phyloP scores from a whole-genome alignment of 805 yeast species.

The Ogataea siamensis region DNA sequence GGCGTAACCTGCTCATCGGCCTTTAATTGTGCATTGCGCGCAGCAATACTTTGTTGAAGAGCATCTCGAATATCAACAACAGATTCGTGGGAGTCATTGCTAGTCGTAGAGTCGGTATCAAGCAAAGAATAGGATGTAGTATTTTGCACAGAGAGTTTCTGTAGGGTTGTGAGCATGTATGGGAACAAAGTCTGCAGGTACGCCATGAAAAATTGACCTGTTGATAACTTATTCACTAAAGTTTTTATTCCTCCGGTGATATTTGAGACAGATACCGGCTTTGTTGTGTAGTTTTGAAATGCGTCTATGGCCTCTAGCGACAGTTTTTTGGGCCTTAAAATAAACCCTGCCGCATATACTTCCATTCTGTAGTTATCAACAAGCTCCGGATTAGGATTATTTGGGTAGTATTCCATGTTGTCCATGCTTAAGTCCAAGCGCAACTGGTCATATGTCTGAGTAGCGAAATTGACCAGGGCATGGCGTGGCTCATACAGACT shows the following conservation, averaged over 20 bases:
- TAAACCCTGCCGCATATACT: slow-evolving; percentile 26
- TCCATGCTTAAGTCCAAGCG: slow-evolving; percentile 31
- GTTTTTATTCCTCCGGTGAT: slow-evolving; percentile 28
- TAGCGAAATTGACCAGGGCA: slow-evolving; percentile 31
- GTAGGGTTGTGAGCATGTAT: slow-evolving; percentile 17
- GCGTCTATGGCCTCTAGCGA: slow-evolving; percentile 15
- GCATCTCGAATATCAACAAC: slow-evolving; percentile 28
- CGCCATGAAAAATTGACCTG: slow-evolving; percentile 19
- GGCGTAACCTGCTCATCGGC: slow-evolving; percentile 10
- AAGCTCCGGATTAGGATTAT: slow-evolving; percentile 17
- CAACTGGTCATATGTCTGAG: slow-evolving; percentile 23
- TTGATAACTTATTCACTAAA: slow-evolving; percentile 23
- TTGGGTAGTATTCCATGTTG: slow-evolving; percentile 25
- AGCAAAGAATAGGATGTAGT: neutral
- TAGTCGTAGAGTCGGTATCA: slow-evolving; percentile 17
- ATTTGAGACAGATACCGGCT: slow-evolving; percentile 18
- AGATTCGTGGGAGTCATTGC: slow-evolving; percentile 16
- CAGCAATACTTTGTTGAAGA: slow-evolving; percentile 17
- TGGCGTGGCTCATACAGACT: slow-evolving; percentile 26
- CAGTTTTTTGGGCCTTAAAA: slow-evolving; percentile 21
- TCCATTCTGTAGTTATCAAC: slow-evolving; percentile 26
- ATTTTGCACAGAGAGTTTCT: slow-evolving; percentile 12
- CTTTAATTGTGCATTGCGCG: neutral
- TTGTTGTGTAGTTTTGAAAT: slow-evolving; percentile 17
- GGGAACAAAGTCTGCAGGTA: slow-evolving; percentile 24